A percentile compares a stretch with the other conserved stretches of the same genome.
These are phyloP conservation scores for Trypethelium eluteriae DNA, from an alignment of 495 filamentous ascomycete genomes.

Conservation along the genomic window DNA sequence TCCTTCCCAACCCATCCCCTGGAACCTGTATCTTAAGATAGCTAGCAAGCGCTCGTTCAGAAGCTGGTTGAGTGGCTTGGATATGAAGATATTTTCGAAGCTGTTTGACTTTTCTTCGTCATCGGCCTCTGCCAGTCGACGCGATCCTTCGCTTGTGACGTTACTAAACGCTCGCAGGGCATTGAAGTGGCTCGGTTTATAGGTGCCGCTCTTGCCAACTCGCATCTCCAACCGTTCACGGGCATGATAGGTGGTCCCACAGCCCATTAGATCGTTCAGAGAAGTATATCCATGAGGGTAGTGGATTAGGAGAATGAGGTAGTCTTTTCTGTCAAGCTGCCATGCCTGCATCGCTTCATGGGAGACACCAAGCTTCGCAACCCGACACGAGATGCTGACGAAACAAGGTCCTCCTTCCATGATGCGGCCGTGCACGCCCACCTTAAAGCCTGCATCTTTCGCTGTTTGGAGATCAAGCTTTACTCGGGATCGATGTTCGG, in stretches of 20 bases:
- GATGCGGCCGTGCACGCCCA: conserved; percentile 54
- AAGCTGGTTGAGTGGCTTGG: conserved; percentile 60
- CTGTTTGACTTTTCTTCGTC: conserved; percentile 29
- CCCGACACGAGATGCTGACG: conserved; percentile 58
- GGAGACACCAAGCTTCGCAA: conserved; percentile 65
- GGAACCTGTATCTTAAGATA: conserved; percentile 53
- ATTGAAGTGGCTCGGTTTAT: conserved; percentile 48
- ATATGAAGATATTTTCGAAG: conserved; percentile 58
- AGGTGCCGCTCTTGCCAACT: conserved; percentile 46
- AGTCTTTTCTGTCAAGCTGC: conserved; percentile 58
- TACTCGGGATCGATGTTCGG: not conserved
- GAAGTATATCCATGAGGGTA: conserved; percentile 52
- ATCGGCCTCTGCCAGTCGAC: conserved; percentile 1
- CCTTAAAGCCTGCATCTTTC: conserved; percentile 62
- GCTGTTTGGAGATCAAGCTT: conserved; percentile 52
- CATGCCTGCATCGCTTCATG: conserved; percentile 71
- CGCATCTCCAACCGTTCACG: conserved; percentile 29
- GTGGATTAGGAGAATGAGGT: conserved; percentile 69
- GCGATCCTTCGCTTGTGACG: conserved; percentile 12
- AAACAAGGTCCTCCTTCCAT: conserved; percentile 40
- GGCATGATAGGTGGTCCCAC: conserved; percentile 19
- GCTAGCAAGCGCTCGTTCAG: conserved; percentile 59
- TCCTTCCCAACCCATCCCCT: conserved; percentile 56
- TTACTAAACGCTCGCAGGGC: conserved; percentile 48
- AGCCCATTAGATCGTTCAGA: conserved; percentile 43